Percentiles rank a stretch among this genome's conserved stretches.
Evolutionary conservation across 2,329 filamentous ascomycete genomes (phyloP).

Genomic region (Paraphaeosphaeria sporulosa): DNA sequence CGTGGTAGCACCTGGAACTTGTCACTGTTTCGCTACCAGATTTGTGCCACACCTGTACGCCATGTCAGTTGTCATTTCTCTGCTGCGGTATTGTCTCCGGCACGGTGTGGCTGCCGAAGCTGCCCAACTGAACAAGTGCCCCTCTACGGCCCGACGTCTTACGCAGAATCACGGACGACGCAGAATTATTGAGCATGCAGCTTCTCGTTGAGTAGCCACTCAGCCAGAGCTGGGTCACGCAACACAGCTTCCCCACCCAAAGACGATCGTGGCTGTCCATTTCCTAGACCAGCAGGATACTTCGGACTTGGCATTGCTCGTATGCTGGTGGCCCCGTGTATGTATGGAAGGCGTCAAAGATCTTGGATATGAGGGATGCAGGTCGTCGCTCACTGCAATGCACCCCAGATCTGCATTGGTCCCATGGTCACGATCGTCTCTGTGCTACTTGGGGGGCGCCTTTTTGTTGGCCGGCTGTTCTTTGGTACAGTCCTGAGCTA

Average conservation of each 20-base stretch:
- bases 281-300: constrained; percentile 16
- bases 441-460: constrained; percentile 11
- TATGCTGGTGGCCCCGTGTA: constrained; percentile 30
- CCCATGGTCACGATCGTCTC: background rate
- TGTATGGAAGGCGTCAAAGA: constrained; percentile 23
- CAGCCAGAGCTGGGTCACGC: background rate
- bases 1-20: constrained; percentile 10
- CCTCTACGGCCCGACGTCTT: background rate
- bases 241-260: constrained; percentile 3
- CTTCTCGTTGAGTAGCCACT: constrained; percentile 13
- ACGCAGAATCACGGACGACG: background rate
- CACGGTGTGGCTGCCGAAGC: background rate
- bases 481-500: constrained; percentile 17
- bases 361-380: constrained; percentile 17
- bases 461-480: constrained; percentile 12
- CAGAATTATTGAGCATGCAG: constrained; percentile 5
- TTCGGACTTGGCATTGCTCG: constrained; percentile 25
- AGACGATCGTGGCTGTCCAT: constrained; percentile 6
- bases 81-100: background rate
- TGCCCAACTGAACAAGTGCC: background rate
- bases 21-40: constrained; percentile 15
- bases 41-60: background rate
- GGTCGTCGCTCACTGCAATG: constrained; percentile 21
- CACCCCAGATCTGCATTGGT: constrained; percentile 26
- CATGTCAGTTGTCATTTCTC: constrained; percentile 8